Conservation (phyloP, 2,329 filamentous ascomycete genomes). For the Catunica adiposa region DNA sequence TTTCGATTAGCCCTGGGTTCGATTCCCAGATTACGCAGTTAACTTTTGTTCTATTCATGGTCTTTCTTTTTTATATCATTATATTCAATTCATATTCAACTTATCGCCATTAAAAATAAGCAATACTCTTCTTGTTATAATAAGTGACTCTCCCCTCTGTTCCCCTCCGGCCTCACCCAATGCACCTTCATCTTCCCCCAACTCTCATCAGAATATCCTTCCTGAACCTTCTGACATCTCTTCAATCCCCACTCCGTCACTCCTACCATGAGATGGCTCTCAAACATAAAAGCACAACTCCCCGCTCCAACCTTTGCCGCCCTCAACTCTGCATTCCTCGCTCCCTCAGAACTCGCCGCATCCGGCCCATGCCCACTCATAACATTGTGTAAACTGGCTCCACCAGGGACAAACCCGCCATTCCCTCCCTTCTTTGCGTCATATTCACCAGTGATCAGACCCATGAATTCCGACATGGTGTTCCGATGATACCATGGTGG, state of each 20-base stretch:
- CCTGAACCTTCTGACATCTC: constrained; percentile 42
- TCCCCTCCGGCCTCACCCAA: constrained; percentile 31
- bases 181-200: constrained; percentile 55
- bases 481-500: constrained; percentile 59
- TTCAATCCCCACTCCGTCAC: constrained; percentile 53
- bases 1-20: constrained; percentile 5
- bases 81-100: too few relatives aligned
- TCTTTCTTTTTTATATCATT: neutral
- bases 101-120: too few relatives aligned
- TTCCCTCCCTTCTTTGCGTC: constrained; percentile 41
- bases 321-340: constrained; percentile 35
- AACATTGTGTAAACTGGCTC: constrained; percentile 49
- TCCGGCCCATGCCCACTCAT: constrained; percentile 55
- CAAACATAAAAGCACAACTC: constrained; percentile 53
- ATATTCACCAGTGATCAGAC: constrained; percentile 40
- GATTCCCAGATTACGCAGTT: constrained; percentile 5
- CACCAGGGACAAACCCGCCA: constrained; percentile 40
- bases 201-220: constrained; percentile 63
- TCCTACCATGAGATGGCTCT: constrained; percentile 52
- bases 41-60: neutral
- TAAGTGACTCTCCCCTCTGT: neutral
- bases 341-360: constrained; percentile 37
- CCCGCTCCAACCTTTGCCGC: constrained; percentile 42
- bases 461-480: constrained; percentile 51
- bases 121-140: neutral